Conservation (phyloP, 2,329 filamentous ascomycete genomes). For the Penicillium sp. region DNA sequence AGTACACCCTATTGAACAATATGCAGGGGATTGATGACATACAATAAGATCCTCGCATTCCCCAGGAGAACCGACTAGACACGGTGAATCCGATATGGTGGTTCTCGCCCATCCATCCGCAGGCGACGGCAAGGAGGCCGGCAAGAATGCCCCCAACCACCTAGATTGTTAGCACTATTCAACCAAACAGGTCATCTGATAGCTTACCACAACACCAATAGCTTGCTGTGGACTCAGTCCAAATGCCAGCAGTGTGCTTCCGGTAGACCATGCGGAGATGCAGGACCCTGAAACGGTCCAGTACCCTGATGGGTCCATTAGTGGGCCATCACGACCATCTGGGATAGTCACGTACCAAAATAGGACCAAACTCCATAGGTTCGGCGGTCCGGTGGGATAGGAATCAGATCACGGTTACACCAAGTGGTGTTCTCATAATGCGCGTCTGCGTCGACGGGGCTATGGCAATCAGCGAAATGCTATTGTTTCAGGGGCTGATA, state of each 20-base stretch:
- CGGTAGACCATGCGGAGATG: slow-evolving; percentile 27
- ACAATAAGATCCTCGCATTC: neutral
- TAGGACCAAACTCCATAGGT: neutral
- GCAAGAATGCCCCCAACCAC: slow-evolving; percentile 17
- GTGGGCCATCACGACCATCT: neutral
- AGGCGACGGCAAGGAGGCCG: slow-evolving; percentile 23
- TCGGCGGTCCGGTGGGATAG: neutral
- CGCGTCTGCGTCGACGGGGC: neutral
- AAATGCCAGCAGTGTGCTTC: slow-evolving; percentile 14
- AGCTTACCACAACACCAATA: neutral
- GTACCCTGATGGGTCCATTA: slow-evolving; percentile 17
- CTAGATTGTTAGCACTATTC: neutral
- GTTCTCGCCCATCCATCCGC: slow-evolving; percentile 26
- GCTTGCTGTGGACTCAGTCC: neutral
- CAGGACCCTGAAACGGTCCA: slow-evolving; percentile 30
- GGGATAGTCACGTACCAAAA: neutral
- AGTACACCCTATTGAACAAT: neutral
- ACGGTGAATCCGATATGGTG: slow-evolving; percentile 29
- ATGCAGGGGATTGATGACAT: neutral
- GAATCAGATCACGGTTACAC: neutral
- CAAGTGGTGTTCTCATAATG: neutral
- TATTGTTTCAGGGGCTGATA: neutral
- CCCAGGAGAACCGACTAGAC: slow-evolving; percentile 1
- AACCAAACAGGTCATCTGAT: neutral
- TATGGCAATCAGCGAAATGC: neutral